A percentile compares a stretch with the other conserved stretches of the same genome.
phyloP scores from a whole-genome alignment of 805 yeast species.

The Zygoascus flipseniorum region DNA sequence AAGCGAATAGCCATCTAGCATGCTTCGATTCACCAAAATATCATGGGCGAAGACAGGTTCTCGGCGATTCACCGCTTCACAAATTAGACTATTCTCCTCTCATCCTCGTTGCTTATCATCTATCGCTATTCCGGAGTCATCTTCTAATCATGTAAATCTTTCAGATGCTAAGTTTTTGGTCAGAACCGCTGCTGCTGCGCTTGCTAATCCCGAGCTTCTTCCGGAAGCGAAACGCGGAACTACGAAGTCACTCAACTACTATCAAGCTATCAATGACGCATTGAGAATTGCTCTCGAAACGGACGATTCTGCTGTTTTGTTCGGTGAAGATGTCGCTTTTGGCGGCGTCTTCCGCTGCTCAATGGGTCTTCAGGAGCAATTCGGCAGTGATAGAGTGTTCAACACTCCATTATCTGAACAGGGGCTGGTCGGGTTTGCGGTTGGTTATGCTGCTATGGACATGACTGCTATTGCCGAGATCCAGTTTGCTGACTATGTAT shows the following conservation, averaged over 20 bases:
- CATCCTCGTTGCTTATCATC: background rate
- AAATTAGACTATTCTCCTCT: background rate
- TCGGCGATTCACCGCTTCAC: background rate
- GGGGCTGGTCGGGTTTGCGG: conserved; percentile 85
- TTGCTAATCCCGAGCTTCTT: conserved; percentile 17
- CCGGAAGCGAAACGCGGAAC: conserved; percentile 12
- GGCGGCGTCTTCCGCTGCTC: conserved; percentile 94
- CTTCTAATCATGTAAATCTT: conserved; percentile 18
- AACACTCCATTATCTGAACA: conserved; percentile 94
- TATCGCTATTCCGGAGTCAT: conserved; percentile 6
- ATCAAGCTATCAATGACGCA: conserved; percentile 80
- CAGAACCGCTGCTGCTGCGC: conserved; percentile 13
- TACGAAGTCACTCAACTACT: conserved; percentile 25
- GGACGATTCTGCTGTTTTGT: conserved; percentile 78
- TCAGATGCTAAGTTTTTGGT: conserved; percentile 23
- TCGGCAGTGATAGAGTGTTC: conserved; percentile 77
- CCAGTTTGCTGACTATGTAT: conserved; percentile 94
- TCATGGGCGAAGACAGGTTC: background rate
- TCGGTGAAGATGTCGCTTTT: conserved; percentile 96
- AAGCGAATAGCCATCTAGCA: background rate
- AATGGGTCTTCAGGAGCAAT: conserved; percentile 80
- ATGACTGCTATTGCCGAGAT: conserved; percentile 88
- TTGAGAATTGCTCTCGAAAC: conserved; percentile 80
- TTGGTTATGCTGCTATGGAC: conserved; percentile 83
- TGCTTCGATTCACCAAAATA: background rate